Conservation (phyloP, 495 filamentous ascomycete genomes). For the Penicillium cosmopolitanum region DNA sequence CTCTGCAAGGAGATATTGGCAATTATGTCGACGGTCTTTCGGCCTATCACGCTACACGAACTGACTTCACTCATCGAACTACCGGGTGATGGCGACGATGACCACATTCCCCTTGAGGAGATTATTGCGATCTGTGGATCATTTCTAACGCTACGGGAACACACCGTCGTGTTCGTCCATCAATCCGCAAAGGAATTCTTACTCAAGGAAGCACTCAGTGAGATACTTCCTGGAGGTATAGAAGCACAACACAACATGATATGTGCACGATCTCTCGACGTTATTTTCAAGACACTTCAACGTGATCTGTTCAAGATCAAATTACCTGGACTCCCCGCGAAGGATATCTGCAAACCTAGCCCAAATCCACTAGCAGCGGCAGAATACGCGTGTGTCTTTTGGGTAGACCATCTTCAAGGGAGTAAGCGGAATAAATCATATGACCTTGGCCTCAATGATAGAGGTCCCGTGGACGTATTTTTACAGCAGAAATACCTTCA, state of each 20-base stretch:
- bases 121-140: conserved; percentile 23
- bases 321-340: conserved; percentile 6
- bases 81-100: conserved; percentile 1
- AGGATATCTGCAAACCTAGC: conserved; percentile 1
- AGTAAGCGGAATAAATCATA: not conserved
- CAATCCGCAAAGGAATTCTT: conserved; percentile 50
- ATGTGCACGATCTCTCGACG: conserved; percentile 29
- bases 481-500: conserved; percentile 33
- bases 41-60: conserved; percentile 32
- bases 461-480: conserved; percentile 20
- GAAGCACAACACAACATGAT: conserved; percentile 32
- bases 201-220: not conserved
- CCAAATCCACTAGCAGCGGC: conserved; percentile 21
- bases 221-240: conserved; percentile 22
- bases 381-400: conserved; percentile 41
- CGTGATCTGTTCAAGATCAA: conserved; percentile 23
- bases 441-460: conserved; percentile 10
- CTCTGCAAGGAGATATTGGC: conserved; percentile 20
- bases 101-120: conserved; percentile 4
- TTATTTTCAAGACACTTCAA: conserved; percentile 21
- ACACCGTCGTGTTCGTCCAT: conserved; percentile 39
- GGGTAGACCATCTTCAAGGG: conserved; percentile 40
- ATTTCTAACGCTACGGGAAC: conserved; percentile 26
- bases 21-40: conserved; percentile 23
- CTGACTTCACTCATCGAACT: conserved; percentile 22